These are phyloP conservation scores for Phytophthora nicotianae DNA, from an alignment of 352 stramenopile genomes.

Conservation along the genomic window DNA sequence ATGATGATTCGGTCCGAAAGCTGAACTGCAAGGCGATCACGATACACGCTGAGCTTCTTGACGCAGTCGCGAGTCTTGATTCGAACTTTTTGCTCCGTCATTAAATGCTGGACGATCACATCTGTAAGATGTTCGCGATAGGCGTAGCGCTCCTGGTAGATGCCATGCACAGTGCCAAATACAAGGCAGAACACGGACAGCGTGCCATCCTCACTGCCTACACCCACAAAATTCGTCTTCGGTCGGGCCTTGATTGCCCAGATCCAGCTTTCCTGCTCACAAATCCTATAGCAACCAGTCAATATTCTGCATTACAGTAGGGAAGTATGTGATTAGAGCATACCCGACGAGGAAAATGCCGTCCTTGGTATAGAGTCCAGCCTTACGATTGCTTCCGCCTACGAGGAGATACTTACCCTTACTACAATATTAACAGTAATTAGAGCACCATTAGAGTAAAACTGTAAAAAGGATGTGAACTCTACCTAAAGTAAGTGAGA, in stretches of 20 bases:
- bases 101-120: conserved; percentile 95
- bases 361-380: conserved; percentile 90
- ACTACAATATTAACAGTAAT: conserved; percentile 28
- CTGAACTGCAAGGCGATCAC: conserved; percentile 92
- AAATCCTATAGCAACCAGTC: conserved; percentile 52
- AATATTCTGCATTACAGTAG: neutral
- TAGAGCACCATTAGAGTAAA: neutral
- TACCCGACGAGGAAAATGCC: conserved; percentile 76
- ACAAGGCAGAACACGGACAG: conserved; percentile 88
- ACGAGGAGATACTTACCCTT: conserved; percentile 94
- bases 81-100: conserved; percentile 94
- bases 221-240: conserved; percentile 85
- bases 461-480: neutral
- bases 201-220: conserved; percentile 88
- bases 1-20: conserved; percentile 94
- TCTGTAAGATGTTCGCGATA: conserved; percentile 95
- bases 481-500: conserved; percentile 86
- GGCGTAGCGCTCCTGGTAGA: conserved; percentile 94
- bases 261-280: conserved; percentile 91
- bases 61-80: conserved; percentile 96
- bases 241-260: conserved; percentile 87
- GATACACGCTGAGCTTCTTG: conserved; percentile 94
- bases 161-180: conserved; percentile 92
- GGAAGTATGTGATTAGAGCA: neutral
- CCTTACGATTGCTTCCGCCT: conserved; percentile 86